Evolutionary conservation across 139 green algal genomes (phyloP).

Genomic region (Tetradesmus lagerheimii): DNA sequence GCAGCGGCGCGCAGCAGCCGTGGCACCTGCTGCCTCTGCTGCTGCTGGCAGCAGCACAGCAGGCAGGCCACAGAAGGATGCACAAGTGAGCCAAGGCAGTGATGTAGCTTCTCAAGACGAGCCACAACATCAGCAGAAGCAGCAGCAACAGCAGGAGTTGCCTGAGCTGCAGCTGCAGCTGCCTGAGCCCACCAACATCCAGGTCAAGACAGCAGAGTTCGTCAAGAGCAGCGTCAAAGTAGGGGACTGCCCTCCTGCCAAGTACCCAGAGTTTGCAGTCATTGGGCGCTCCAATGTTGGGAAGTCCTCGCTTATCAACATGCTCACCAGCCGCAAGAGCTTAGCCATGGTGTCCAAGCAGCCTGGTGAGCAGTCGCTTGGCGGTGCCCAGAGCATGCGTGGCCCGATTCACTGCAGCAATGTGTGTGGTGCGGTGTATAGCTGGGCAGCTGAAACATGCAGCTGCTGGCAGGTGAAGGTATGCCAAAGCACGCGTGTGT

Average conservation of each 20-base stretch:
- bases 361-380: conserved; percentile 72
- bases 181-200: conserved; percentile 46
- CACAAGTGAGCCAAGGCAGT: not conserved
- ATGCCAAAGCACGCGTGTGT: too few relatives aligned
- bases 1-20: not conserved
- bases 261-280: conserved; percentile 93
- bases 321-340: conserved; percentile 81
- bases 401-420: too few relatives aligned
- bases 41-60: not conserved
- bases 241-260: conserved; percentile 74
- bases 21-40: not conserved
- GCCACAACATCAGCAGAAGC: not conserved
- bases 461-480: not conserved
- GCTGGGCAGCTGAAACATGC: not conserved
- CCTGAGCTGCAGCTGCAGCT: conserved; percentile 53
- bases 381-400: not conserved
- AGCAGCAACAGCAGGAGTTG: not conserved
- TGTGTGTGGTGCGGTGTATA: not conserved
- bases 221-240: conserved; percentile 81
- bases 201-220: conserved; percentile 67
- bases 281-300: conserved; percentile 98
- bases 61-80: not conserved
- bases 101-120: not conserved
- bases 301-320: conserved; percentile 98
- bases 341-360: conserved; percentile 95